Evolutionary conservation across 1,284 basidiomycete species (phyloP), one percentile per base, ranked within the genome.

Genomic region (Phylloporus gajari): DNA sequence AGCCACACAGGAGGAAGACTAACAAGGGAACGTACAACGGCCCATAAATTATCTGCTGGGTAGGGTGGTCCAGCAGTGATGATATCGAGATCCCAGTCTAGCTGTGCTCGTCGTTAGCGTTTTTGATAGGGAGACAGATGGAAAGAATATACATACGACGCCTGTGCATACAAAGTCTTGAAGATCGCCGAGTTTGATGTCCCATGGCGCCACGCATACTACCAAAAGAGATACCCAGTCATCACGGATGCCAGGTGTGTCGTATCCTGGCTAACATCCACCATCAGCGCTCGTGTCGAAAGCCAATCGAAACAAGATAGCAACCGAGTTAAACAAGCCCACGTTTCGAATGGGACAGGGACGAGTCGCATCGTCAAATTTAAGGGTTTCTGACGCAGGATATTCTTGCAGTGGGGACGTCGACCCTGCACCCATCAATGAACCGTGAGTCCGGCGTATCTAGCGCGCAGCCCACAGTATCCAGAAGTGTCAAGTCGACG

Each of bases 271-370:
- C 73, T 76, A 60, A 7, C 25, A 32, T 44, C 23, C 30, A 13
- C 30, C 21, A 53, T 76, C 53, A 69, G 69, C 32, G 11, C 3
- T 23, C 32, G n/a, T 15, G 21, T 35, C 12, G 60, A 42, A 38
- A 40, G 6, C 12, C 8, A 12, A 61, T 35, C 35, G 35, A 40
- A 35, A 5, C 25, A 15, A 44, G 32, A 48, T 23, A 17, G 63
- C 73, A 21, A 70, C 35, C 68, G 75, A 56, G n/a, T 76, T 75
- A 13, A 72, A 75, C 42, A 70, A 56, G 13, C 21, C 59, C 32
- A 46, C 67, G 19, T 69, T 60, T 38, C 48, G 51, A 23, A 69
- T 61, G 27, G 70, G 69, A 58, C 73, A 71, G n/a, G 72, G 62
- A 63, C 70, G 62, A n/a, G 68, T 72, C 48, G 72, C 68, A 13